Evolutionary conservation across 441 rosid species (phyloP), one percentile per base, ranked within the genome.

Genomic region (Populus tomentosa): DNA sequence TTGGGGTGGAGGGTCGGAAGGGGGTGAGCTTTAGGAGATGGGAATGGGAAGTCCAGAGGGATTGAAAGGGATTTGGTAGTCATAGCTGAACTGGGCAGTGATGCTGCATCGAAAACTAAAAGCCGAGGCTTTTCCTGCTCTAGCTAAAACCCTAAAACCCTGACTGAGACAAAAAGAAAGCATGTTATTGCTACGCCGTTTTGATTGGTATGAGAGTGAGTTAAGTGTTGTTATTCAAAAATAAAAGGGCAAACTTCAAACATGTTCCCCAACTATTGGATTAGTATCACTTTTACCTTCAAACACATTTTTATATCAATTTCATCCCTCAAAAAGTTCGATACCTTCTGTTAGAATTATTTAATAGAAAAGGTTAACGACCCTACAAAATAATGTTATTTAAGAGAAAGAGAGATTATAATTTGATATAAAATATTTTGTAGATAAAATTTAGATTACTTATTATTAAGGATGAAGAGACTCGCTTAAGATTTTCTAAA

Each of bases 101-200:
- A 30, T 13, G 16, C 16, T 10, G 24, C 26, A 10, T 5, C 2
- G 26, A 30, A 36, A 20, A 7, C 20, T 65, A 69, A 77, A 77
- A 68, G 68, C 77, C 42, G 61, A 4, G 4, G n/a, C 56, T 26
- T 24, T 10, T 28, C 50, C 67, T 72, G 8, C 82, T 79, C 13
- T 24, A 9, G 28, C 66, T 62, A 24, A 79, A 16, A 88, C 91
- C 33, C 93, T 91, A 59, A 92, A 89, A 70, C 86, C 87, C 78
- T 80, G 66, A 23, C 23, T 3, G 11, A 21, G 66, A 62, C 66
- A 7, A 8, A 62, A 13, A 62, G 56, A 46, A 14, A 46, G 2
- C 56, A 13, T 14, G 56, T 46, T 40, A 40, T 40, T 40, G 50
- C 50, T 40, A 40, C 50, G 50, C 13, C 50, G 50, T 40, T 40